Evolutionary conservation across 805 yeast species (phyloP), one percentile per base, ranked within the genome.

Genomic region (Wickerhamiella sorbophila): DNA sequence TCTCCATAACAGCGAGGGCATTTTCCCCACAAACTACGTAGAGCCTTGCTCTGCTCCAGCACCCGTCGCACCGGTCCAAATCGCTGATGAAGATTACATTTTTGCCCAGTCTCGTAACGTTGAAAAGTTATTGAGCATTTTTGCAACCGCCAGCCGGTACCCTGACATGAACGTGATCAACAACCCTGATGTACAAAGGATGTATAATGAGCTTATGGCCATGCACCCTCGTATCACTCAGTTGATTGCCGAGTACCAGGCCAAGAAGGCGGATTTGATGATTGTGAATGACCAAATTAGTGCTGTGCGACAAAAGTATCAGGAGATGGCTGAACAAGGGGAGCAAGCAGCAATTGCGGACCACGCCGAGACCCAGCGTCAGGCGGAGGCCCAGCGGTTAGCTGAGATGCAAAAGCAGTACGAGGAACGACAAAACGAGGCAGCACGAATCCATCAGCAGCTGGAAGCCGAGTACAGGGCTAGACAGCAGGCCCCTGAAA

Each of bases 11-110:
- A 71, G 70, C 42, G 68, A 76, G 39, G 98, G 98, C 16, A 79
- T 91, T 12, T 86, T 88, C 60, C 98, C 98, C 0, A 70, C 83
- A 44, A 88, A 88, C 57, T 88, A 91, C 55, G 97, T 91, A 1
- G 33, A 39, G 21, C 22, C 36, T 6, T 8, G 6, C 5, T 15
- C 20, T 20, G 14, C 22, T 9, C 29, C 38, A 31, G 19, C 19
- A 32, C 27, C 40, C 17, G 27, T 24, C 16, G 16, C 1, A 20
- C 9, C 16, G 34, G 24, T 15, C n/a, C 22, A 29, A 51, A 48
- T 44, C 10, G 61, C 64, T 48, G 60, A 64, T 45, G 86, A 83
- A 57, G 58, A 63, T 24, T 55, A 65, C 46, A 59, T 87, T 37
- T 64, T 81, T 35, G 61, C 68, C 9, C 72, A 72, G 48, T 58